Evolutionary conservation across 192 early-diverging fungal genomes (phyloP).

Genomic region (Coemansia sp.): DNA sequence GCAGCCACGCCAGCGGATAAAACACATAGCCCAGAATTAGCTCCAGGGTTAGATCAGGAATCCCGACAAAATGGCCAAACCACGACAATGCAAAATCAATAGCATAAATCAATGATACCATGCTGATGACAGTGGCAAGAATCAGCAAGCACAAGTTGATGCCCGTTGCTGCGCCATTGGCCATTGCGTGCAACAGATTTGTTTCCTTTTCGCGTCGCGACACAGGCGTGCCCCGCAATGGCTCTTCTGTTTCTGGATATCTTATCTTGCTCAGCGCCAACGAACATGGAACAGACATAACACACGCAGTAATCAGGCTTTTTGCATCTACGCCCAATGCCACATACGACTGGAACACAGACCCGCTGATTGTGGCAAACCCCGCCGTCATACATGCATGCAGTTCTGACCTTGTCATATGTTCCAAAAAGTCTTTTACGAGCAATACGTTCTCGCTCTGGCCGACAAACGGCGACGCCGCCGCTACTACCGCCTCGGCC

Average conservation of each 20-base stretch:
- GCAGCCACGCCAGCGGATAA: slow-evolving; percentile 68
- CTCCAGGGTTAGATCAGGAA: slow-evolving; percentile 62
- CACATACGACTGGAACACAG: slow-evolving; percentile 74
- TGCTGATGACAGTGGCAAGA: slow-evolving; percentile 69
- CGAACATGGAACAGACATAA: slow-evolving; percentile 89
- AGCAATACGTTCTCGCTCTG: slow-evolving; percentile 80
- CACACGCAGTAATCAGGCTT: slow-evolving; percentile 76
- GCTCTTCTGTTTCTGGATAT: slow-evolving; percentile 80
- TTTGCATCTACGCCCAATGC: slow-evolving; percentile 63
- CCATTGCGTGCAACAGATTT: slow-evolving; percentile 78
- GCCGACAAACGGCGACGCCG: slow-evolving; percentile 83
- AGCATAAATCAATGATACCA: slow-evolving; percentile 69
- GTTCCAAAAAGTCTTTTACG: slow-evolving; percentile 75
- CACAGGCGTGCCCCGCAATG: slow-evolving; percentile 61
- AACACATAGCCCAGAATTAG: slow-evolving; percentile 76
- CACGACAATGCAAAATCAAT: slow-evolving; percentile 72
- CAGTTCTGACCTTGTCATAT: slow-evolving; percentile 82
- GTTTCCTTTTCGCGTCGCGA: slow-evolving; percentile 53
- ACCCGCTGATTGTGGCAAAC: slow-evolving; percentile 88
- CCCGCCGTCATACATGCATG: slow-evolving; percentile 86
- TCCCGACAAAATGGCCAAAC: slow-evolving; percentile 65
- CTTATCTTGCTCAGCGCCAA: slow-evolving; percentile 83
- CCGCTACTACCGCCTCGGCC: slow-evolving; percentile 79
- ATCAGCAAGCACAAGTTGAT: slow-evolving; percentile 76
- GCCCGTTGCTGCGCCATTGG: slow-evolving; percentile 80